A percentile compares a stretch with the other conserved stretches of the same genome.
Evolutionary conservation across 148 eudicot species (phyloP).

Genomic region (Persicaria tinctoria): DNA sequence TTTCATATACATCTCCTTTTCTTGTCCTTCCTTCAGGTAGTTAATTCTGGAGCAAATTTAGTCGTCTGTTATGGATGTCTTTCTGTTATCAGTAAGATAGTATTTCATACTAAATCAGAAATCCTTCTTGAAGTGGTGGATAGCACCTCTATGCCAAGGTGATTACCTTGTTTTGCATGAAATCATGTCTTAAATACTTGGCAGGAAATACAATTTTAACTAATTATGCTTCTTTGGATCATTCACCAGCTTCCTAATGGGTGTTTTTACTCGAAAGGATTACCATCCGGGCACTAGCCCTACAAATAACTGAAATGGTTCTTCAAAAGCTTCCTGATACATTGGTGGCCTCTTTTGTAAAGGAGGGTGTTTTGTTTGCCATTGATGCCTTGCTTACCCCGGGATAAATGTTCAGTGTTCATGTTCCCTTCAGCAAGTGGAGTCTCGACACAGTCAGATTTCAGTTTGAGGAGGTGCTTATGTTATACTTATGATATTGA

Average conservation of each 20-base stretch:
- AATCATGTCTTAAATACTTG: neutral
- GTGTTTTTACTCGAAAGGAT: conserved; percentile 72
- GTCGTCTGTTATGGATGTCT: too few relatives aligned
- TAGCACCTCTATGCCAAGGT: conserved; percentile 72
- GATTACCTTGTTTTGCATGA: conserved; percentile 10
- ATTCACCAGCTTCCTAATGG: conserved; percentile 78
- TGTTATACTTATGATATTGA: too few relatives aligned
- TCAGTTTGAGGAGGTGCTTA: too few relatives aligned
- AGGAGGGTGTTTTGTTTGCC: too few relatives aligned
- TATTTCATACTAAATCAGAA: conserved; percentile 59
- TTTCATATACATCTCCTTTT: too few relatives aligned
- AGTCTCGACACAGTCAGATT: too few relatives aligned
- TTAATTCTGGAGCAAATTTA: too few relatives aligned
- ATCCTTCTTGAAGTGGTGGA: conserved; percentile 54
- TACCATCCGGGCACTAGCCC: conserved; percentile 56
- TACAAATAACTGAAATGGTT: conserved; percentile 65
- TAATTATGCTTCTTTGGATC: conserved; percentile 13
- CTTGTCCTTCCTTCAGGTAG: too few relatives aligned
- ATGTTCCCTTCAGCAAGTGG: too few relatives aligned
- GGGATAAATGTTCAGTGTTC: too few relatives aligned
- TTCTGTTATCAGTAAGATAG: too few relatives aligned
- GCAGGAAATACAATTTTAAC: neutral
- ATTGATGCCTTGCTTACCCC: too few relatives aligned
- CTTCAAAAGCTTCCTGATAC: conserved; percentile 62
- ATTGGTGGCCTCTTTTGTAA: conserved; percentile 54